These are phyloP conservation scores for Nymphaea thermarum DNA, from an alignment of 164 flowering plant species.

Conservation along the genomic window DNA sequence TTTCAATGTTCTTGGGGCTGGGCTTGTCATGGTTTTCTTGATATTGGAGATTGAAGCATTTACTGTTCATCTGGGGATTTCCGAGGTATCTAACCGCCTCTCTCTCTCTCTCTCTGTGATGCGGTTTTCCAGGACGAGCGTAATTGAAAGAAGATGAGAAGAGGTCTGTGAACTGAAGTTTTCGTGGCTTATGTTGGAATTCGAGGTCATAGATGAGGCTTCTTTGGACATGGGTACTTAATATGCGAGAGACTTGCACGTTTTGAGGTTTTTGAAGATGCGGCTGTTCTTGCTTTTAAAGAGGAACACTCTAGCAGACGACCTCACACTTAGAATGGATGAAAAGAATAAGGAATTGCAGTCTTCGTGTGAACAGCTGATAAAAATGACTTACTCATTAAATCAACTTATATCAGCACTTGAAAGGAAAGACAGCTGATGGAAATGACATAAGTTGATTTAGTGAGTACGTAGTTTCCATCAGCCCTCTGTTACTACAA, in stretches of 20 bases:
- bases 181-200: not conserved
- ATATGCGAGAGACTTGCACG: not conserved
- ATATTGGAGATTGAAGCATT: not conserved
- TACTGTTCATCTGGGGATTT: not conserved
- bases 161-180: not conserved
- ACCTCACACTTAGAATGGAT: too few species aligned
- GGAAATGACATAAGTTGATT: too few species aligned
- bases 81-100: not conserved
- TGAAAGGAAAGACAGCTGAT: too few species aligned
- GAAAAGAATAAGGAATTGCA: too few species aligned
- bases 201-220: not conserved
- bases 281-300: not conserved
- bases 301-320: too few species aligned
- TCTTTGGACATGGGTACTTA: not conserved
- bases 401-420: too few species aligned
- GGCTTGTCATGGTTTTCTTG: too few species aligned
- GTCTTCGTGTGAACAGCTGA: too few species aligned
- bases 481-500: slow-evolving; percentile 91
- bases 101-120: not conserved
- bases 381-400: too few species aligned
- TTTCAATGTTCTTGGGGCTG: not conserved
- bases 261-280: not conserved
- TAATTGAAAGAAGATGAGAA: not conserved
- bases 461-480: too few species aligned
- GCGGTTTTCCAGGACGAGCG: not conserved